Evolutionary conservation across 2,329 filamentous ascomycete genomes (phyloP).

Genomic region (Chaetomium sp.): DNA sequence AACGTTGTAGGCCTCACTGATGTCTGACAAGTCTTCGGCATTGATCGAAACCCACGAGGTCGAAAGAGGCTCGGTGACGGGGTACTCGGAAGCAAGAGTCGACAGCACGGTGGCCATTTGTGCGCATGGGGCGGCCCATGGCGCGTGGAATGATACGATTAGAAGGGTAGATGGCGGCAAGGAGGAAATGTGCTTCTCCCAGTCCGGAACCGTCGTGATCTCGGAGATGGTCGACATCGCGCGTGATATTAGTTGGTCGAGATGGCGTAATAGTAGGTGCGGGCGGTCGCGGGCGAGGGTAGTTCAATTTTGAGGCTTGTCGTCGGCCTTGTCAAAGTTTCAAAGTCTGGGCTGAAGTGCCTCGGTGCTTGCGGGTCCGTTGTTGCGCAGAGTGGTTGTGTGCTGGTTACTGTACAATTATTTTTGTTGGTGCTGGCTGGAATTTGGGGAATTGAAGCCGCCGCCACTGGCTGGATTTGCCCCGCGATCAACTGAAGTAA

Average conservation of each 20-base stretch:
- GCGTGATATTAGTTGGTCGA: constrained; percentile 16
- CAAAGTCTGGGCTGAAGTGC: neutral
- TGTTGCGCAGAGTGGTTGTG: too few relatives aligned
- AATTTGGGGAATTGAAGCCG: neutral
- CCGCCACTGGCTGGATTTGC: constrained; percentile 1
- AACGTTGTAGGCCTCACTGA: constrained; percentile 89
- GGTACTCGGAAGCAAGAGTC: constrained; percentile 81
- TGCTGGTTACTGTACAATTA: too few relatives aligned
- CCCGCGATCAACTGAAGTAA: constrained; percentile 13
- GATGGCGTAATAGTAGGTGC: neutral
- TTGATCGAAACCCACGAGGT: constrained; percentile 87
- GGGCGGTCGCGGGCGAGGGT: neutral
- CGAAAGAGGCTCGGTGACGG: constrained; percentile 55
- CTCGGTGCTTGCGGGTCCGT: too few relatives aligned
- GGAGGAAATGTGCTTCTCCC: constrained; percentile 60
- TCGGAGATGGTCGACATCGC: constrained; percentile 71
- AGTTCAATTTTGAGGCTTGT: neutral
- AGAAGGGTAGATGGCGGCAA: constrained; percentile 66
- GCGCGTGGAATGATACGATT: constrained; percentile 89
- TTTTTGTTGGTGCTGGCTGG: neutral
- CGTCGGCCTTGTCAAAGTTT: neutral
- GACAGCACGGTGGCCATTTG: constrained; percentile 86
- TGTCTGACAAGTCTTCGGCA: constrained; percentile 86
- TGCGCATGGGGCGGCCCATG: constrained; percentile 92
- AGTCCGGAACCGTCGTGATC: constrained; percentile 66